Base-by-base conservation (phyloP, 805 yeast genomes). In the Metschnikowia cubensis region DNA sequence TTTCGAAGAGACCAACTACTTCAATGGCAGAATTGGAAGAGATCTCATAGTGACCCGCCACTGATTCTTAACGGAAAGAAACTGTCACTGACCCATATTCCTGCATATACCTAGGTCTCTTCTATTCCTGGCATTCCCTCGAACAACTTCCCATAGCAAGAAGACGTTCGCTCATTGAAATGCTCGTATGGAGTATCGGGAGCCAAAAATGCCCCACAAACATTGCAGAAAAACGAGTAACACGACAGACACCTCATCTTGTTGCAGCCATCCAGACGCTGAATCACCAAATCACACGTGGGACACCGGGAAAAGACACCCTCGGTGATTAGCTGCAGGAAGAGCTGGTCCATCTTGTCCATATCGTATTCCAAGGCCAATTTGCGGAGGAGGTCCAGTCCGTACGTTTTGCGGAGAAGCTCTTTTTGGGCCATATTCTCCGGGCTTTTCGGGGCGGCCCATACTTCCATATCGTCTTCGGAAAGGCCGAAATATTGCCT, bases 261-360 rank as follows among this genome's bases (percentile, higher is more conserved):
- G 58, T 82, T 83, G 61, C 87, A 83, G 4, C 87, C 89, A 55
- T 82, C 86, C 21, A 75, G 66, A 50, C 80, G 73, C 51, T 81
- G 80, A 5, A 81, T 75, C 6, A 74, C 74, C 2, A 74, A 58
- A 14, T 63, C 61, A 58, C 87, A 83, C 3, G 63, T 61, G 0
- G 88, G 87, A 54, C 87, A 83, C 47, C 70, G 62, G 18, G 69
- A 71, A 47, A 78, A 63, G 31, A 73, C 74, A n/a, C 70, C 73
- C 8, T 72, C 70, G 11, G 55, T 57, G 10, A 82, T 60, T 45
- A 80, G 65, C 34, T 72, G 68, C 37, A 74, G 70, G 56, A 83
- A 74, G 22, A 77, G 53, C 22, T 20, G 38, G 21, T 42, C 46
- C 45, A 41, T 41, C 50, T 65, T 60, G 45, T 81, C 84, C 47